phyloP scores from a whole-genome alignment of 257 asterid genomes.

The Dorcoceras hygrometricum region DNA sequence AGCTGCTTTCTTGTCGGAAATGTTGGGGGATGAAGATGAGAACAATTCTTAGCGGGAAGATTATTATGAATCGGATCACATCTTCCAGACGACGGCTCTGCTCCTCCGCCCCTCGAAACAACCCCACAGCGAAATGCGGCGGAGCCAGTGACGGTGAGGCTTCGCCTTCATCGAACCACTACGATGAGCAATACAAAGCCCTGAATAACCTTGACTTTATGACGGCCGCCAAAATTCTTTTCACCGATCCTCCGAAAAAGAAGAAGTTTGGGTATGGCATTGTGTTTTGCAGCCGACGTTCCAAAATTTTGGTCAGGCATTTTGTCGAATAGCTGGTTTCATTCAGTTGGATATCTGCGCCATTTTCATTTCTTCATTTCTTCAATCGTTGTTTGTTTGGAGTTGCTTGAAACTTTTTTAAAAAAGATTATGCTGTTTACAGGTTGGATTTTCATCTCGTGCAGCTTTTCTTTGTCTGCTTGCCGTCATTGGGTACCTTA shows the following conservation, averaged over 20 bases:
- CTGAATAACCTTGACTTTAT: constrained; percentile 58
- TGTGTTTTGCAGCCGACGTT: constrained; percentile 26
- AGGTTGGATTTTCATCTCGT: constrained; percentile 95
- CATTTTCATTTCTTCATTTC: not conserved
- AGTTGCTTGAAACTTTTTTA: constrained; percentile 12
- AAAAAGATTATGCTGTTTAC: constrained; percentile 20
- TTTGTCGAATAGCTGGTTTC: constrained; percentile 24
- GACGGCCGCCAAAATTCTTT: constrained; percentile 67
- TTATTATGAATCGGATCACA: constrained; percentile 35
- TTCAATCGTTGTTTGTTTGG: not conserved
- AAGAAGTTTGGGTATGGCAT: constrained; percentile 70
- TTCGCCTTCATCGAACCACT: constrained; percentile 40
- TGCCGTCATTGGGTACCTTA: constrained; percentile 85
- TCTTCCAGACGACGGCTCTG: constrained; percentile 38
- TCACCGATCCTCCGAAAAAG: constrained; percentile 50
- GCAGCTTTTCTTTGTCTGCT: constrained; percentile 77
- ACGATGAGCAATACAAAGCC: constrained; percentile 62
- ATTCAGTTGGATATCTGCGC: not conserved
- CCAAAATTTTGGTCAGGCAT: constrained; percentile 6
- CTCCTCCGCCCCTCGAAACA: constrained; percentile 25
- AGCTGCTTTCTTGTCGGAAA: constrained; percentile 14
- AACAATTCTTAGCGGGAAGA: constrained; percentile 33
- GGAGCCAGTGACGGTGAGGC: constrained; percentile 33
- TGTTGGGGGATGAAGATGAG: constrained; percentile 39
- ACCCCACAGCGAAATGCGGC: constrained; percentile 31